Base-by-base conservation (phyloP, 176 grass and related monocot genomes). In the Guadua angustifolia region DNA sequence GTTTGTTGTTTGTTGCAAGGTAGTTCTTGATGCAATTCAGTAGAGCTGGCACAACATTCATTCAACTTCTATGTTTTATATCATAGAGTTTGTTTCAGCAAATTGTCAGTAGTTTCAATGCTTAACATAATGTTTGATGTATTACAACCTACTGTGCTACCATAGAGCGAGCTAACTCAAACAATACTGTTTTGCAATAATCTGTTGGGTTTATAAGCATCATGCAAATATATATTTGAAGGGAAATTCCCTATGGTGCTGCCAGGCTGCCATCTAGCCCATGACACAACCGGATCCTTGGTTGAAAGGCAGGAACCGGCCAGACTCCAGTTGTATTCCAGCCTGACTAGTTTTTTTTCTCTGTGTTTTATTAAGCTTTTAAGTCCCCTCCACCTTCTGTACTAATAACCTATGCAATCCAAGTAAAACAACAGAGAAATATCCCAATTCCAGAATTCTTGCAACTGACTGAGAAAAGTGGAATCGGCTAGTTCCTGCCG, bases 21-120 rank as follows among this genome's bases (percentile, higher is more conserved):
- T 78, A 44, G 6, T 66, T 47, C 79, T 87, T 77, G 52, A 58
- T 81, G 68, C 16, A 85, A 84, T 60, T 40, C 38, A 66, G 53
- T 13, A 61, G 64, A 71, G 53, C 52, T 76, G 7, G 29, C 43
- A 52, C 43, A 53, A 38, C 47, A 86, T 63, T 78, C 70, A 80
- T 80, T 84, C 21, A 80, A 21, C 42, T 58, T 59, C n/a, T 25
- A 44, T 53, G 3, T 45, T 43, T 75, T 80, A 51, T 80, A 21
- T 22, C 3, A 46, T 13, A 42, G 39, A 69, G 22, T 85, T 73
- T 79, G 16, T 50, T 68, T 76, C 5, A 71, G 24, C 29, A 55
- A 62, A 82, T 39, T 77, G 33, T 70, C 61, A 62, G 43, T 21
- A 56, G 16, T 77, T 81, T 66, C 62, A 22, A 6, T 76, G 58